Percentiles rank a stretch among this genome's conserved stretches.
Conservation (phyloP, 164 flowering plant species). For the Dillenia suffruticosa region DNA sequence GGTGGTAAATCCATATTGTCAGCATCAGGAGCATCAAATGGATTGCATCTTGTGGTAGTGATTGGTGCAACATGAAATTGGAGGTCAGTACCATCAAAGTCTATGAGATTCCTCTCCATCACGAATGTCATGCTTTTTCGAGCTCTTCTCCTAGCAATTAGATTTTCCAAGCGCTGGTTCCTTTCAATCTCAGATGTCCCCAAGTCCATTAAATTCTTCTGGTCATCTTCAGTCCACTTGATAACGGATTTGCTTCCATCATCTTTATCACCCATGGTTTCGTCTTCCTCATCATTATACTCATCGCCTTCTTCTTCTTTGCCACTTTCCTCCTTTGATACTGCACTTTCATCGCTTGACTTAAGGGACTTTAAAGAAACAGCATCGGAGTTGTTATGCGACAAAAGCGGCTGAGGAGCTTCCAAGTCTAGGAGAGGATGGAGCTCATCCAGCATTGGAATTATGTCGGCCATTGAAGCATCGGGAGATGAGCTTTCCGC, state of each 20-base stretch:
- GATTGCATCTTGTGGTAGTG: conserved; percentile 56
- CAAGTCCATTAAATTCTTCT: conserved; percentile 84
- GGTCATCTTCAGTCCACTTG: conserved; percentile 89
- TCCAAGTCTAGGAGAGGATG: conserved; percentile 74
- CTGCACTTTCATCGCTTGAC: conserved; percentile 31
- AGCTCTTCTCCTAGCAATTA: conserved; percentile 74
- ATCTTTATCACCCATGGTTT: conserved; percentile 30
- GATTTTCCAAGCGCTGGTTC: conserved; percentile 77
- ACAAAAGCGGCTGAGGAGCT: conserved; percentile 34
- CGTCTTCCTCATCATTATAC: conserved; percentile 41
- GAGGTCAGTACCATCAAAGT: conserved; percentile 56
- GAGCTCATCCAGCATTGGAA: conserved; percentile 93
- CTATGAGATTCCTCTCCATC: conserved; percentile 76
- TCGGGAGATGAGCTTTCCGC: conserved; percentile 90
- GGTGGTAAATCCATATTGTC: conserved; percentile 52
- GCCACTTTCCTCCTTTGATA: conserved; percentile 42
- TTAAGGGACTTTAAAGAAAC: conserved; percentile 31
- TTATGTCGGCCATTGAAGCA: conserved; percentile 88
- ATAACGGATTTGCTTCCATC: conserved; percentile 53
- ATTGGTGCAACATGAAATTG: conserved; percentile 55
- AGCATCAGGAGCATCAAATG: conserved; percentile 67
- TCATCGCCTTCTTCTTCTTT: conserved; percentile 36
- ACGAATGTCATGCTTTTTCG: conserved; percentile 44
- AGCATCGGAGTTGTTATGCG: conserved; percentile 35
- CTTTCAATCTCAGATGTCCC: conserved; percentile 64